Evolutionary conservation across 495 filamentous ascomycete genomes (phyloP).

Genomic region (Cercophora scortea): DNA sequence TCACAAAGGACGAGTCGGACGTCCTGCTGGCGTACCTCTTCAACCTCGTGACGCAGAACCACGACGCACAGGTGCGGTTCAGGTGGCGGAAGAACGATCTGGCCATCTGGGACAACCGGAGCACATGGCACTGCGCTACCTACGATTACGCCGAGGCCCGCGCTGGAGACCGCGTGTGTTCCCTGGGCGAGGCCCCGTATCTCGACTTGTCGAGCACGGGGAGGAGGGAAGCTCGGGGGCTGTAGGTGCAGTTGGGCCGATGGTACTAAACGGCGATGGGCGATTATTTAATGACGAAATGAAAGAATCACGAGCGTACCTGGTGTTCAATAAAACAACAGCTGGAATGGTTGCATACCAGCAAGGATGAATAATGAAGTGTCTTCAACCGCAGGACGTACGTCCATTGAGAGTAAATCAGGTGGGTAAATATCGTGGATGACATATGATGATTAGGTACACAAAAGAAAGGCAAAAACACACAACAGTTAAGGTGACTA

Average conservation of each 20-base stretch:
- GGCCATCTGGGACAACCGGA: slow-evolving; percentile 70
- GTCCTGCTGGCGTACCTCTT: slow-evolving; percentile 58
- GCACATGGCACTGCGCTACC: slow-evolving; percentile 46
- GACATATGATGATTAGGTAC: background rate
- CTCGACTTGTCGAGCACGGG: slow-evolving; percentile 9
- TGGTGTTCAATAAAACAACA: too few species aligned
- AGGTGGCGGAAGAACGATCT: slow-evolving; percentile 62
- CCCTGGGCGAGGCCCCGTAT: slow-evolving; percentile 17
- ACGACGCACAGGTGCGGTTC: slow-evolving; percentile 67
- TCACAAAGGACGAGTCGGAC: slow-evolving; percentile 65
- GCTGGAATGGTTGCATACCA: too few species aligned
- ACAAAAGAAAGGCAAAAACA: background rate
- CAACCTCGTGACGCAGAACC: slow-evolving; percentile 49
- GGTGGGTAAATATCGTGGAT: too few species aligned
- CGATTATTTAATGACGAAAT: too few species aligned
- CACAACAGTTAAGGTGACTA: too few species aligned
- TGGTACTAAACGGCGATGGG: too few species aligned
- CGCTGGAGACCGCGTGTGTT: slow-evolving; percentile 14
- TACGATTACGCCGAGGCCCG: slow-evolving; percentile 32
- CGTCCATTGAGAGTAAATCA: too few species aligned
- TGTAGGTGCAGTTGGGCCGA: background rate
- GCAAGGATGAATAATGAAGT: too few species aligned
- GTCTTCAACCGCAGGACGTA: too few species aligned
- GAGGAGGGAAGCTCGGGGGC: slow-evolving; percentile 10
- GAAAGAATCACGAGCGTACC: too few species aligned